Base-by-base conservation (phyloP, 768 basidiomycete genomes). In the Leccinum ochraceum region DNA sequence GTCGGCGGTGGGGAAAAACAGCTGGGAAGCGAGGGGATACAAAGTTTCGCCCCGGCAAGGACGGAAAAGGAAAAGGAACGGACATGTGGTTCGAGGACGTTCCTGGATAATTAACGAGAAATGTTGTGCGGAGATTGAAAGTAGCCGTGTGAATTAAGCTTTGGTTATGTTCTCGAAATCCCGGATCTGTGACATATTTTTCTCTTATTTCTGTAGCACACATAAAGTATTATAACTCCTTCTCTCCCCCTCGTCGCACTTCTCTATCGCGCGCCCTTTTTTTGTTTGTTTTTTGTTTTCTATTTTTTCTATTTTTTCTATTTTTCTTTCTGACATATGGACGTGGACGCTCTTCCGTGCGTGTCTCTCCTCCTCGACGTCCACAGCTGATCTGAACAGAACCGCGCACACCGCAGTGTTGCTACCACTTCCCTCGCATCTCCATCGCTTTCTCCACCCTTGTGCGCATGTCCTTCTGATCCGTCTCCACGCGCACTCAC, bases 151-250 rank as follows among this genome's bases (percentile, higher is more conserved):
- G 72, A 74, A 74, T 67, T 72, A 64, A 48, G 63, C 74, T 72
- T 72, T 75, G 61, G 72, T 75, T 74, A 75, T 74, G 74, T 74
- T 74, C 72, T 74, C 70, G 72, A 74, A 75, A 67, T 75, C 71
- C 74, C 73, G 67, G 66, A 75, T 74, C 74, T 74, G 73, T 75
- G 73, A 74, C 74, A 74, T 74, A 74, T 75, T 75, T 73, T 75
- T 69, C 71, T 71, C 69, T 75, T 67, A 69, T 69, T 70, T 74
- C 74, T 75, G 74, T 75, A 74, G 36, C 36, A 36, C 36, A 36
- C 74, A 69, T 74, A 74, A 74, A 37, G 14, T 37, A 46, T 46
- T 44, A 44, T 74, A 74, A 75, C 54, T 66, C 71, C 66, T 64
- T 68, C 64, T 50, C 61, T 22, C 65, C 10, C 60, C 52, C 67